Evolutionary conservation across 129 eudicot genomes (phyloP).

Genomic region (Escallonia rubra): DNA sequence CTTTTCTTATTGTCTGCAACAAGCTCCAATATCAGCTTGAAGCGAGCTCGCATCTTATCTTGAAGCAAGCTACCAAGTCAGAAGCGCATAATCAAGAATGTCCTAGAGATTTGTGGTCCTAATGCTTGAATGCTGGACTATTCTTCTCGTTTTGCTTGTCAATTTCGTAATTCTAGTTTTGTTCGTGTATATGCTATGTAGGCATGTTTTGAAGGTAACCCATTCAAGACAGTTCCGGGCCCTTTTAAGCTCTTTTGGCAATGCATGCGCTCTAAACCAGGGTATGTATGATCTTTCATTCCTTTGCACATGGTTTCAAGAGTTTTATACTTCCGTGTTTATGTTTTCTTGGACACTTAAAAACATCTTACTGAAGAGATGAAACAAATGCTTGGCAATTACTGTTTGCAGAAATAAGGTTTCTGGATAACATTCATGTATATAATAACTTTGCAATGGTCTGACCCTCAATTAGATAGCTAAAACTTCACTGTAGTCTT

Average conservation of each 20-base stretch:
- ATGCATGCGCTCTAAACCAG: slow-evolving; percentile 97
- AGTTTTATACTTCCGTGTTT: not conserved
- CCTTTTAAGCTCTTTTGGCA: slow-evolving; percentile 93
- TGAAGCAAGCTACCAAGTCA: too few relatives aligned
- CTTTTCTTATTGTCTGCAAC: too few relatives aligned
- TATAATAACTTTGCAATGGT: not conserved
- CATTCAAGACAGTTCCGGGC: slow-evolving; percentile 94
- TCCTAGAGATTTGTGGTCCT: too few relatives aligned
- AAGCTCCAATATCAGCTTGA: too few relatives aligned
- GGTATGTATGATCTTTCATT: slow-evolving; percentile 40
- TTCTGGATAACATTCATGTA: too few relatives aligned
- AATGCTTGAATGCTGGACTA: too few relatives aligned
- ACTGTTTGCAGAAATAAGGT: too few relatives aligned
- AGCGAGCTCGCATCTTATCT: too few relatives aligned
- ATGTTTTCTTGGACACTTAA: not conserved
- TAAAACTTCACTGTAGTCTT: not conserved
- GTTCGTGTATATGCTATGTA: slow-evolving; percentile 18
- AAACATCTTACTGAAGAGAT: not conserved
- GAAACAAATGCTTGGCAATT: not conserved
- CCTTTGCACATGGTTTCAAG: not conserved
- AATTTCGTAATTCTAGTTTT: not conserved
- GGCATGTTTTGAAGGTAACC: slow-evolving; percentile 99
- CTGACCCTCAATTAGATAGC: not conserved
- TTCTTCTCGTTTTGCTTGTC: too few relatives aligned
- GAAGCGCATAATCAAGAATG: too few relatives aligned